phyloP scores from a whole-genome alignment of 1,139 yeast species.

The Suhomyces anneliseae region DNA sequence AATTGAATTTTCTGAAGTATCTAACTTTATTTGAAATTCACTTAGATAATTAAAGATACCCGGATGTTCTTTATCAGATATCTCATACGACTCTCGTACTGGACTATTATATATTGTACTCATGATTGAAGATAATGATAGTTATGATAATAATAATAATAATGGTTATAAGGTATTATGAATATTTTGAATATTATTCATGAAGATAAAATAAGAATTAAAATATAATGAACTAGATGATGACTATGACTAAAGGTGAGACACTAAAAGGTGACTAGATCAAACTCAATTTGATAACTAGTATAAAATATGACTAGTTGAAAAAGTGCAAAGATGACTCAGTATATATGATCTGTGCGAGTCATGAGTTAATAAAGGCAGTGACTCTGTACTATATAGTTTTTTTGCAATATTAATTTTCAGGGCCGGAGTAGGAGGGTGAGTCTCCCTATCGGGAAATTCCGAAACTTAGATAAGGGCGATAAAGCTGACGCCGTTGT shows the following conservation, averaged over 20 bases:
- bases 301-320: not conserved
- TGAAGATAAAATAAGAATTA: no score
- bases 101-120: not conserved
- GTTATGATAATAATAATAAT: no score
- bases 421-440: constrained; percentile 7
- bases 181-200: no score
- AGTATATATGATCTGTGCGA: constrained; percentile 1
- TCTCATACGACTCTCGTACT: constrained; percentile 2
- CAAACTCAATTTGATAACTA: no score
- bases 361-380: not conserved
- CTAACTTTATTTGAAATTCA: constrained; percentile 19
- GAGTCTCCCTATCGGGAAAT: constrained; percentile 2
- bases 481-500: constrained; percentile 1
- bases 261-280: no score
- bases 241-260: no score
- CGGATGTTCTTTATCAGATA: constrained; percentile 13
- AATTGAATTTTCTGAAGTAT: not conserved
- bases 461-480: constrained; percentile 7
- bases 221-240: no score
- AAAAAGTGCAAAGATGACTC: not conserved
- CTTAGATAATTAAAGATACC: constrained; percentile 16
- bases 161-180: no score
- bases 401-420: not conserved
- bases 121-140: not conserved
- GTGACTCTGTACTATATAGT: constrained; percentile 3